These are phyloP conservation scores for Solanum megistacrolobum DNA, from an alignment of 257 asterid species.

Conservation along the genomic window DNA sequence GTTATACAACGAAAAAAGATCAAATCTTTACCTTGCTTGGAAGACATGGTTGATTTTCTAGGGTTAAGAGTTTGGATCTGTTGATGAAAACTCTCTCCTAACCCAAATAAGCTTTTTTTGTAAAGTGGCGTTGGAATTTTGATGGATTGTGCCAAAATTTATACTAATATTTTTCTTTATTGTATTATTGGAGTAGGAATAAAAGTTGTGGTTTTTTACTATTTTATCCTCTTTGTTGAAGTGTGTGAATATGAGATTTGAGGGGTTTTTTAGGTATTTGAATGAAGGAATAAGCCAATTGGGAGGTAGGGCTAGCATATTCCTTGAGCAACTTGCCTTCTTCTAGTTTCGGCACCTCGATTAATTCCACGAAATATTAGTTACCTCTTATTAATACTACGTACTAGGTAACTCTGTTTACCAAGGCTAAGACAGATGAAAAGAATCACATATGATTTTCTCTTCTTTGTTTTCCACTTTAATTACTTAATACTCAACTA, in stretches of 20 bases:
- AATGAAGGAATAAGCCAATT: background rate
- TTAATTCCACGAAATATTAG: too few relatives aligned
- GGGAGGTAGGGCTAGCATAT: background rate
- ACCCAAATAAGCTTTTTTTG: background rate
- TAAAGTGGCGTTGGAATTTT: background rate
- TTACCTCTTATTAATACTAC: too few relatives aligned
- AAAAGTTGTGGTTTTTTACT: background rate
- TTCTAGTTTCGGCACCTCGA: background rate
- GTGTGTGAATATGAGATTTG: background rate
- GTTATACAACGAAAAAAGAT: background rate
- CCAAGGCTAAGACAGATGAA: too few relatives aligned
- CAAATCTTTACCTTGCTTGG: background rate
- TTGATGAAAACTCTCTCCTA: background rate
- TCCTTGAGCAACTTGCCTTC: background rate
- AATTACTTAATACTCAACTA: background rate
- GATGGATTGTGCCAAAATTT: background rate
- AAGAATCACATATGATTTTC: background rate
- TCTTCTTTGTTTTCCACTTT: background rate
- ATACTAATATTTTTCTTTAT: background rate
- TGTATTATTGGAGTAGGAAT: background rate
- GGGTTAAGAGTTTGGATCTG: background rate
- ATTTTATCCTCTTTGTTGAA: background rate
- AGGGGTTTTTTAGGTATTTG: background rate
- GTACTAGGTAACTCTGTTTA: too few relatives aligned
- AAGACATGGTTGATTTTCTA: background rate